Conservation (phyloP, 768 basidiomycete genomes). For the Favolaschia claudopus region DNA sequence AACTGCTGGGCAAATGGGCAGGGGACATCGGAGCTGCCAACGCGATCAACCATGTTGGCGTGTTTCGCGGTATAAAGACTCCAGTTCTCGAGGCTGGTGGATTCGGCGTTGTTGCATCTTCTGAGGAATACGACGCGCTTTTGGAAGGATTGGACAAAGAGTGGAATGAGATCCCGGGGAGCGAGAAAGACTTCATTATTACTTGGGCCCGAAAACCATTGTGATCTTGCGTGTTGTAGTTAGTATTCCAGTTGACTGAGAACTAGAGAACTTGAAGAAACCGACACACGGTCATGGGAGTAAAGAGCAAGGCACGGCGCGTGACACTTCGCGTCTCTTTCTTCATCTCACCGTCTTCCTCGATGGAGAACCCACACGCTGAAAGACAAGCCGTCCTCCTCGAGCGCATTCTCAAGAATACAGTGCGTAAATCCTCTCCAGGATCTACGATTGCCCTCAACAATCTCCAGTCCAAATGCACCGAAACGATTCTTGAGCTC, state of each 20-base stretch:
- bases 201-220: conserved; percentile 26
- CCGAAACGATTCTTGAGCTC: conserved; percentile 87
- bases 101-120: conserved; percentile 16
- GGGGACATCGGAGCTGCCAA: conserved; percentile 15
- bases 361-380: conserved; percentile 95
- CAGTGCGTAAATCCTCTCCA: conserved; percentile 56
- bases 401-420: conserved; percentile 90
- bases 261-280: too few relatives aligned
- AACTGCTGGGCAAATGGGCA: conserved; percentile 16
- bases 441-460: not conserved
- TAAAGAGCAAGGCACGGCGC: not conserved
- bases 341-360: not conserved
- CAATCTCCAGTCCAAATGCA: conserved; percentile 82
- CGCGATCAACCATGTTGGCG: conserved; percentile 4
- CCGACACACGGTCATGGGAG: too few relatives aligned
- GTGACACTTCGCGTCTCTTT: not conserved
- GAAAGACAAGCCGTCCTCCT: conserved; percentile 91
- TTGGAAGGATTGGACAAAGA: conserved; percentile 20
- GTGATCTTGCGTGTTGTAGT: too few relatives aligned
- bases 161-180: conserved; percentile 28
- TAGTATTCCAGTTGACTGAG: too few relatives aligned
- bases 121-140: conserved; percentile 22
- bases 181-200: conserved; percentile 24
- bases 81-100: conserved; percentile 19
- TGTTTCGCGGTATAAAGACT: conserved; percentile 21